These are phyloP conservation scores for Candida adriatica DNA, from an alignment of 805 yeast species.

Conservation along the genomic window DNA sequence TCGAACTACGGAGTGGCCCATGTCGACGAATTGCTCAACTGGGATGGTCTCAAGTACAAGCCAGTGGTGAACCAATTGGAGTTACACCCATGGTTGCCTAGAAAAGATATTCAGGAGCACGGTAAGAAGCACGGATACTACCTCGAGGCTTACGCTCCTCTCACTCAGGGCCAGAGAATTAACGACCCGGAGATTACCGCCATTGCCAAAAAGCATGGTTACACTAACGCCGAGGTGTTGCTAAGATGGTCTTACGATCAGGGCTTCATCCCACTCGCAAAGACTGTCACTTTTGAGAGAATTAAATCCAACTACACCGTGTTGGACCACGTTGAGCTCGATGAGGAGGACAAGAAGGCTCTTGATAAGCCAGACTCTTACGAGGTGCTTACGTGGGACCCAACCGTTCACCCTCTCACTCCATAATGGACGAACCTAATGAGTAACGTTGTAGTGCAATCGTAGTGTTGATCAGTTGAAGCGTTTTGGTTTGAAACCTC, in stretches of 20 bases:
- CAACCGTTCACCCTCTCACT: conserved; percentile 6
- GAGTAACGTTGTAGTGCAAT: too few species aligned
- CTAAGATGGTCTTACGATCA: conserved; percentile 20
- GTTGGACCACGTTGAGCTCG: conserved; percentile 16
- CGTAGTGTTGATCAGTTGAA: too few species aligned
- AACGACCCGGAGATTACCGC: conserved; percentile 17
- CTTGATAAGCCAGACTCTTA: conserved; percentile 13
- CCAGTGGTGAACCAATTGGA: conserved; percentile 72
- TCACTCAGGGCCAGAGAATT: conserved; percentile 18
- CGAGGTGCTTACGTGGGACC: conserved; percentile 19
- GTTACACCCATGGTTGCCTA: conserved; percentile 22
- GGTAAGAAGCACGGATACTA: conserved; percentile 16
- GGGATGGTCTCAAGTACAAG: conserved; percentile 46
- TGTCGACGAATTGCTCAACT: conserved; percentile 52
- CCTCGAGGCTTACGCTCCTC: conserved; percentile 21
- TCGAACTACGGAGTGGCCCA: conserved; percentile 64
- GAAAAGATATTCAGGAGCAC: conserved; percentile 18
- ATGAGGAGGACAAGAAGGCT: conserved; percentile 16
- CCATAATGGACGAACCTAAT: too few species aligned
- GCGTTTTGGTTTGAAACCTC: too few species aligned
- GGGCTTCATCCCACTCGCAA: conserved; percentile 18
- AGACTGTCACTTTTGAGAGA: conserved; percentile 16
- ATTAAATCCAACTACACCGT: conserved; percentile 14
- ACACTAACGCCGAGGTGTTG: conserved; percentile 14
- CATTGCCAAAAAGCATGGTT: conserved; percentile 19